These are phyloP conservation scores for Mortierella polycephala DNA, from an alignment of 371 early-diverging fungal genomes.

Conservation along the genomic window DNA sequence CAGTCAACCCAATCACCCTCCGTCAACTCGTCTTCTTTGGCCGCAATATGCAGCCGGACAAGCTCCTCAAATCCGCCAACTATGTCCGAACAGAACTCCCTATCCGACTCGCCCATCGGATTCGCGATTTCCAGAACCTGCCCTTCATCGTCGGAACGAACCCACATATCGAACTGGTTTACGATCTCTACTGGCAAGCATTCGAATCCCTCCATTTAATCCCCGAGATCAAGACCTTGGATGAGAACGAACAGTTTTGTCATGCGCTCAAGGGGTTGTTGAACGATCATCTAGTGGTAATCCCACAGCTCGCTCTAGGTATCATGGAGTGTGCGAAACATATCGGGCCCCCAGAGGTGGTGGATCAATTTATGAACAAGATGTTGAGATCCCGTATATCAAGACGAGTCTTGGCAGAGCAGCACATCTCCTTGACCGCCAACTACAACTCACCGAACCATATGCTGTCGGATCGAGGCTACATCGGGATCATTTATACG, in stretches of 20 bases:
- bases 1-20: slow-evolving; percentile 86
- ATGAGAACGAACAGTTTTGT: slow-evolving; percentile 84
- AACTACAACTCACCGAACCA: slow-evolving; percentile 61
- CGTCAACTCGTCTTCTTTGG: slow-evolving; percentile 95
- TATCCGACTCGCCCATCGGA: slow-evolving; percentile 91
- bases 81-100: slow-evolving; percentile 92
- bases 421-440: slow-evolving; percentile 86
- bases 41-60: slow-evolving; percentile 84
- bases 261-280: slow-evolving; percentile 74
- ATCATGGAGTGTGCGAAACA: slow-evolving; percentile 82
- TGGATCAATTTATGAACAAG: slow-evolving; percentile 89
- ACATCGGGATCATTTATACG: slow-evolving; percentile 70
- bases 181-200: slow-evolving; percentile 90
- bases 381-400: slow-evolving; percentile 93
- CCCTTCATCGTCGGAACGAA: slow-evolving; percentile 95
- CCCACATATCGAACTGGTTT: slow-evolving; percentile 88
- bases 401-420: slow-evolving; percentile 91
- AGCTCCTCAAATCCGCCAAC: slow-evolving; percentile 86
- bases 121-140: slow-evolving; percentile 87
- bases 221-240: slow-evolving; percentile 72
- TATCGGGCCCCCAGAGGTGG: slow-evolving; percentile 59
- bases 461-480: slow-evolving; percentile 55
- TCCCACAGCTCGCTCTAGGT: slow-evolving; percentile 88
- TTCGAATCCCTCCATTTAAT: slow-evolving; percentile 82
- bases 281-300: slow-evolving; percentile 82